phyloP scores from a whole-genome alignment of 2,329 filamentous ascomycete genomes.

The Neofusicoccum ribis region DNA sequence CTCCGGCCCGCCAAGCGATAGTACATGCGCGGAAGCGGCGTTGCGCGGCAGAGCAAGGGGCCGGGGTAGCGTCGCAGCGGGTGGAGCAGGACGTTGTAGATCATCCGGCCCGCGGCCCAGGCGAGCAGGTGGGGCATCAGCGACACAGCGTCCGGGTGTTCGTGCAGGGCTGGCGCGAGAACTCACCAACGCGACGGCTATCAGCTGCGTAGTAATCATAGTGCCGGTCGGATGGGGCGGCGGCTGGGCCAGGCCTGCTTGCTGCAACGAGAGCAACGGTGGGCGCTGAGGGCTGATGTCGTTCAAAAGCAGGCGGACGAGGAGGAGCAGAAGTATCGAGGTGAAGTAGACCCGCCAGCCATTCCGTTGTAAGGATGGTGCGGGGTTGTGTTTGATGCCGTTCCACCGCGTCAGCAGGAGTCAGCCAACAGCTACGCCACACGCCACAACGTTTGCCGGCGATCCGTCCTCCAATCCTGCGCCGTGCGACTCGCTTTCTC shows the following conservation, averaged over 20 bases:
- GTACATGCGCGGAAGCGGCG: slow-evolving; percentile 35
- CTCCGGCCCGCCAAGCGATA: slow-evolving; percentile 31
- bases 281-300: neutral
- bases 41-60: slow-evolving; percentile 34
- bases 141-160: no score
- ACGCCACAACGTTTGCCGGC: no score
- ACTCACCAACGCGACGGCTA: neutral
- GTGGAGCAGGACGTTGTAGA: slow-evolving; percentile 18
- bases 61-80: slow-evolving; percentile 19
- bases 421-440: no score
- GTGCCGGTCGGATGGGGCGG: neutral
- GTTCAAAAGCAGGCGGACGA: no score
- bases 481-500: neutral
- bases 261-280: no score
- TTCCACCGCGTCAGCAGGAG: neutral
- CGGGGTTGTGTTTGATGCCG: neutral
- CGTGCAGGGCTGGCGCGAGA: no score
- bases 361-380: neutral
- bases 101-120: neutral
- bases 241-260: no score
- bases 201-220: neutral
- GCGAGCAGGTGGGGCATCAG: neutral
- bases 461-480: neutral
- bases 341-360: neutral
- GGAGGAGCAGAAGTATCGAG: neutral